A percentile compares a stretch with the other conserved stretches of the same genome.
Evolutionary conservation across 768 basidiomycete genomes (phyloP).

Genomic region (Lyophyllum decastes): DNA sequence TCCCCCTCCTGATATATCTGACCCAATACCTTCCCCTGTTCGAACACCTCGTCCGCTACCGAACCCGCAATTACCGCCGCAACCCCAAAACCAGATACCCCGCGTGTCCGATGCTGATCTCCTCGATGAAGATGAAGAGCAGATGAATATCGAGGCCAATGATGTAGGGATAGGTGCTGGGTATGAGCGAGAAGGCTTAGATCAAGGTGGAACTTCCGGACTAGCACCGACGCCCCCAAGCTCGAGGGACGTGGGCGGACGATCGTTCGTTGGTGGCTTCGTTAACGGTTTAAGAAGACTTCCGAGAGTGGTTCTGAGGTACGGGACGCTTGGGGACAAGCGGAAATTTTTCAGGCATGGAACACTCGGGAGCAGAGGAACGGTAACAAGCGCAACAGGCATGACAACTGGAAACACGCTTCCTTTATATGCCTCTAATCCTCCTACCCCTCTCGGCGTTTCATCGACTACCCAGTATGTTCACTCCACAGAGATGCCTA

Average conservation of each 20-base stretch:
- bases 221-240: not conserved
- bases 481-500: constrained; percentile 33
- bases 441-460: constrained; percentile 34
- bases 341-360: constrained; percentile 20
- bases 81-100: constrained; percentile 10
- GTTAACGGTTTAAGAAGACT: constrained; percentile 35
- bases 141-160: constrained; percentile 27
- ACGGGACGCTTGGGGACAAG: constrained; percentile 24
- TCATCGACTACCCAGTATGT: constrained; percentile 35
- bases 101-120: constrained; percentile 19
- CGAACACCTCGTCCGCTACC: constrained; percentile 31
- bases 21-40: constrained; percentile 20
- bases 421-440: constrained; percentile 37
- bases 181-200: no score
- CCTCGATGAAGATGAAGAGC: constrained; percentile 31
- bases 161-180: constrained; percentile 16
- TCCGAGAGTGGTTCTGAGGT: constrained; percentile 32
- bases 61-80: constrained; percentile 27
- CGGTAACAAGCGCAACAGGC: constrained; percentile 24
- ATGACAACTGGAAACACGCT: constrained; percentile 33
- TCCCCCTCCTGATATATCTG: constrained; percentile 23
- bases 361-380: constrained; percentile 28
- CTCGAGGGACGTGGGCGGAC: constrained; percentile 9
- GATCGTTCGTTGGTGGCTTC: constrained; percentile 37
- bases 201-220: constrained; percentile 3